phyloP scores from a whole-genome alignment of 345 rosid species.

The thale cress (Arabidopsis thaliana) region TAIR10.1 NC_003070.9:20550001-20550500 shows the following conservation, averaged over 20 bases:
- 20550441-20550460: no score
- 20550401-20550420: no score
- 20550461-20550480: no score
- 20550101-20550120: not conserved
- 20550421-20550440: no score
- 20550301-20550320: not conserved
- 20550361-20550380: not conserved
- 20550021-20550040: not conserved
- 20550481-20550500: no score
- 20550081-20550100: not conserved
- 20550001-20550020: not conserved
- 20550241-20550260: not conserved
- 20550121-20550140: not conserved
- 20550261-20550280: not conserved
- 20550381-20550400: no score
- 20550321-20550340: not conserved
- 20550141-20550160: not conserved
- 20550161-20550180: not conserved
- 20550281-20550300: not conserved
- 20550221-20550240: not conserved
- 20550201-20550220: not conserved
- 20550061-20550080: not conserved
- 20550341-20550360: not conserved
- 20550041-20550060: not conserved
- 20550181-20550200: not conserved